Conservation (phyloP, 805 yeast species). For the Hanseniaspora lachancei region DNA sequence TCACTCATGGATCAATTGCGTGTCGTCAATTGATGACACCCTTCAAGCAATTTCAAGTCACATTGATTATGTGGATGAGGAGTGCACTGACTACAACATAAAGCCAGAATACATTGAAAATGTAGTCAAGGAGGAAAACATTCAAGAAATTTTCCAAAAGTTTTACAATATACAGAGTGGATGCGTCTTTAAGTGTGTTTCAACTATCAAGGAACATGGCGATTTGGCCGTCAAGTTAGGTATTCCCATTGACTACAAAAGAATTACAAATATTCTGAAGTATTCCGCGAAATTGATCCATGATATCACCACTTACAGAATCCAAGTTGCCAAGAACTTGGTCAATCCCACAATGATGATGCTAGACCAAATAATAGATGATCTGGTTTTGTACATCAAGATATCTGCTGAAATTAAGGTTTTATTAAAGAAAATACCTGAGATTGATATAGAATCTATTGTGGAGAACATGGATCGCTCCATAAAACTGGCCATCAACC, state of each 20-base stretch:
- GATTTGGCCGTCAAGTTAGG: constrained; percentile 53
- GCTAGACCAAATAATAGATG: constrained; percentile 87
- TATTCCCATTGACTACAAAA: constrained; percentile 58
- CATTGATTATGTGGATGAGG: constrained; percentile 18
- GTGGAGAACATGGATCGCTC: constrained; percentile 35
- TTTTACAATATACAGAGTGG: constrained; percentile 60
- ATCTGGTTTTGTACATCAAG: constrained; percentile 62
- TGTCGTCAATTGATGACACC: background rate
- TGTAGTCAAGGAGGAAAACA: constrained; percentile 66
- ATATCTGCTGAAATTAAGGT: constrained; percentile 64
- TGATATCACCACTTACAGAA: constrained; percentile 61
- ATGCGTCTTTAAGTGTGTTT: constrained; percentile 69
- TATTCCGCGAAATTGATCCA: constrained; percentile 72
- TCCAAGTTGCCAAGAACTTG: constrained; percentile 63
- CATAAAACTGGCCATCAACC: constrained; percentile 59
- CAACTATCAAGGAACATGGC: constrained; percentile 51
- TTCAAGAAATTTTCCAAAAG: constrained; percentile 54
- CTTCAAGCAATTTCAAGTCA: background rate
- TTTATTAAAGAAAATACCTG: constrained; percentile 30
- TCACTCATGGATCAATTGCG: background rate
- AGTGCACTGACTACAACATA: constrained; percentile 41
- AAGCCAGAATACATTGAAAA: constrained; percentile 69
- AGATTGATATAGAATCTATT: background rate
- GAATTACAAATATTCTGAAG: constrained; percentile 48
- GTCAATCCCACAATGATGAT: constrained; percentile 85